Conservation (phyloP, 176 grass and related monocot species). For the Rhynchospora pubera region DNA sequence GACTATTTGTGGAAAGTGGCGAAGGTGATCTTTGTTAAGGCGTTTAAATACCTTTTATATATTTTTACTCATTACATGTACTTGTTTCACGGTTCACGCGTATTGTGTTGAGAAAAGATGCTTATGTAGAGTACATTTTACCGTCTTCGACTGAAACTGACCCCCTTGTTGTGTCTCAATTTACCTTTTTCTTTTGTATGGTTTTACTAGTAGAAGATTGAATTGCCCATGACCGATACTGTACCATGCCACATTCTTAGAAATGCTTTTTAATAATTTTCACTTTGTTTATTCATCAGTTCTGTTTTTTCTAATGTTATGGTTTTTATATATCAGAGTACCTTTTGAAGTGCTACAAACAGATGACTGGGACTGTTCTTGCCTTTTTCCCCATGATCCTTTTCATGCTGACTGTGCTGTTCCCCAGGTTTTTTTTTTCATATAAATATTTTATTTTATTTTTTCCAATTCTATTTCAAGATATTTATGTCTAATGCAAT, state of each 20-base stretch:
- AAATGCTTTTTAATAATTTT: neutral
- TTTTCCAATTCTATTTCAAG: neutral
- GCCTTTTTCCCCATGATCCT: constrained; percentile 73
- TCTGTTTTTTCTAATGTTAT: neutral
- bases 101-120: constrained; percentile 9
- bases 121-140: neutral
- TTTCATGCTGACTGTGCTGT: constrained; percentile 93
- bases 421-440: constrained; percentile 64
- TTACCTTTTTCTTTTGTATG: neutral
- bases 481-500: neutral
- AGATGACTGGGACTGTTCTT: constrained; percentile 98
- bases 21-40: constrained; percentile 51
- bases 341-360: constrained; percentile 66
- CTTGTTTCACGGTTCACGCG: neutral
- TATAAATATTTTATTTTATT: neutral
- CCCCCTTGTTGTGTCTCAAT: neutral
- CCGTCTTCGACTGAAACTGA: neutral
- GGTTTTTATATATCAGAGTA: constrained; percentile 41
- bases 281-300: constrained; percentile 23
- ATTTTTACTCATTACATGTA: neutral
- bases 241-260: neutral
- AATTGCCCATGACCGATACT: neutral
- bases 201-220: neutral
- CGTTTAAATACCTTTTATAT: constrained; percentile 3
- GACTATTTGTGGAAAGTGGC: constrained; percentile 83